Evolutionary conservation across 345 rosid genomes (phyloP).

Genomic region (Cardiospermum halicacabum): DNA sequence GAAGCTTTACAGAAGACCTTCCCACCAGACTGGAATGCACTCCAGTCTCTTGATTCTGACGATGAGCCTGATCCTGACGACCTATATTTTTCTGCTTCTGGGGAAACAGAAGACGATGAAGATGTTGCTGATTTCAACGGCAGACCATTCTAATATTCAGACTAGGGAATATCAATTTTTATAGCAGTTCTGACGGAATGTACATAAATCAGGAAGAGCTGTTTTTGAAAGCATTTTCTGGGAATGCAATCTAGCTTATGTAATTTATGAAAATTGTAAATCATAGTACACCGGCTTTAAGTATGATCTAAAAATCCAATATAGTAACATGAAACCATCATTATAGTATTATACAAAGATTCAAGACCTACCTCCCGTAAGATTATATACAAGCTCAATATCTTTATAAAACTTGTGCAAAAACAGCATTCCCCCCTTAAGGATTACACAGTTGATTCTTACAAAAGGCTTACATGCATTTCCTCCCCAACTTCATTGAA

Average conservation of each 20-base stretch:
- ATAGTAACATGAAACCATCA: no score
- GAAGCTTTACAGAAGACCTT: slow-evolving; percentile 89
- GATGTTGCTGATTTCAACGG: slow-evolving; percentile 17
- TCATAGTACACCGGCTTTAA: no score
- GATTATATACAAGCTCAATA: no score
- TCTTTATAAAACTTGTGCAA: no score
- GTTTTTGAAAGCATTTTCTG: not conserved
- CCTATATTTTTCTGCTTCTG: slow-evolving; percentile 19
- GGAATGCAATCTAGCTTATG: not conserved
- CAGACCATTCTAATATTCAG: not conserved
- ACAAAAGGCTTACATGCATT: slow-evolving; percentile 40
- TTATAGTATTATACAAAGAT: no score
- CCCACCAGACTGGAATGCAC: slow-evolving; percentile 83
- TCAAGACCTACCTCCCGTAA: no score
- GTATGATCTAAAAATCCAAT: no score
- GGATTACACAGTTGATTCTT: slow-evolving; percentile 3
- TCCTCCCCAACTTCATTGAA: slow-evolving; percentile 60
- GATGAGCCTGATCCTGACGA: slow-evolving; percentile 23
- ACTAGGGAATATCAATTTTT: not conserved
- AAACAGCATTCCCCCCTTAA: no score
- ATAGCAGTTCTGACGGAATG: not conserved
- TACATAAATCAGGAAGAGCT: not conserved
- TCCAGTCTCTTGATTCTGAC: slow-evolving; percentile 28
- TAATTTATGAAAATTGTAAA: no score
- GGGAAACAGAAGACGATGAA: slow-evolving; percentile 19